A percentile compares a stretch with the other conserved stretches of the same genome.
Evolutionary conservation across 1,284 basidiomycete genomes (phyloP).

Genomic region (Ceratobasidium sp.): DNA sequence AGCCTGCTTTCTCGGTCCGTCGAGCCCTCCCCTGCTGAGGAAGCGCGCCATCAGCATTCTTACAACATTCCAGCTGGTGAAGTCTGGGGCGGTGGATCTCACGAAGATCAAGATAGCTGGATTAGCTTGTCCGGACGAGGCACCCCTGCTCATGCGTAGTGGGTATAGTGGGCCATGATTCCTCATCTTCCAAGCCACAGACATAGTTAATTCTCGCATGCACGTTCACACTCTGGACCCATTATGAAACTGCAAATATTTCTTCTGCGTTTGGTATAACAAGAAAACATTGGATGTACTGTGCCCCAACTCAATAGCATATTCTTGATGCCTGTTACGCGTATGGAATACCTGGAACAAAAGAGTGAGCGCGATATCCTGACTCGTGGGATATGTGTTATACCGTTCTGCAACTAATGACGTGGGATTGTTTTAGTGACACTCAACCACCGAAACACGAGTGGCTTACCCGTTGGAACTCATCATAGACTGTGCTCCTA

Average conservation of each 20-base stretch:
- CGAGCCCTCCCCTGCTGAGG: slow-evolving; percentile 22
- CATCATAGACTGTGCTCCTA: slow-evolving; percentile 90
- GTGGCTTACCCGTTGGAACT: slow-evolving; percentile 74
- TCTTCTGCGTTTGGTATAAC: slow-evolving; percentile 11
- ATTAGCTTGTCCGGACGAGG: slow-evolving; percentile 29
- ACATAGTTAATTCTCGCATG: background rate
- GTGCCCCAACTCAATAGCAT: slow-evolving; percentile 20
- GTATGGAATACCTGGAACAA: slow-evolving; percentile 40
- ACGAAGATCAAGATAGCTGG: slow-evolving; percentile 25
- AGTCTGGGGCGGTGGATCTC: slow-evolving; percentile 13
- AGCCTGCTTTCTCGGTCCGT: background rate
- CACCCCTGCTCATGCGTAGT: slow-evolving; percentile 13
- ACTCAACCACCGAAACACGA: background rate
- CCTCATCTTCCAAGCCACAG: background rate
- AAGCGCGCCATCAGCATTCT: slow-evolving; percentile 2
- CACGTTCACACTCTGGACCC: background rate
- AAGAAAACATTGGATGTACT: slow-evolving; percentile 23
- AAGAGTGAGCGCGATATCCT: background rate
- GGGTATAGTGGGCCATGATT: background rate
- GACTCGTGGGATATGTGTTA: background rate
- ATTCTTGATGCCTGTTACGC: slow-evolving; percentile 25
- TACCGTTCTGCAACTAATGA: slow-evolving; percentile 41
- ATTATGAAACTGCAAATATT: background rate
- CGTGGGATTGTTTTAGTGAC: background rate
- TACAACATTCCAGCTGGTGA: slow-evolving; percentile 32